Percentiles rank a stretch among this genome's conserved stretches.
These are phyloP conservation scores for Elaeis oleifera DNA, from an alignment of 202 grass and related monocot species.

Conservation along the genomic window DNA sequence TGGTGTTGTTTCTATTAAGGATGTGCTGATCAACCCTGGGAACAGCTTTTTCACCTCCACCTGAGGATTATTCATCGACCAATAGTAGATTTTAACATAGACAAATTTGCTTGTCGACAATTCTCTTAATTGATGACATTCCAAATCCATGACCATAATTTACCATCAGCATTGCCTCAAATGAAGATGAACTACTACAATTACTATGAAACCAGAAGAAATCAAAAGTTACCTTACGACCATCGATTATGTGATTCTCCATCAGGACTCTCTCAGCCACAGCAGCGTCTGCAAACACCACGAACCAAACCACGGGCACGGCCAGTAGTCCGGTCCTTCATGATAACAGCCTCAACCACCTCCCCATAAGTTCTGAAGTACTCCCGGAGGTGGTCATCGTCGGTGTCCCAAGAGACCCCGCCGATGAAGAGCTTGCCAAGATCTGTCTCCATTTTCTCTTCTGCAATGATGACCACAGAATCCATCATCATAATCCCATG, in stretches of 20 bases:
- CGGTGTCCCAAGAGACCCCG: slow-evolving; percentile 3
- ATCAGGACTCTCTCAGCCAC: slow-evolving; percentile 6
- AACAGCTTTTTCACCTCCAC: slow-evolving; percentile 12
- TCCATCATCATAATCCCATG: not conserved
- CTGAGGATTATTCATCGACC: not conserved
- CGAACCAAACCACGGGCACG: slow-evolving; percentile 8
- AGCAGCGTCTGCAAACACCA: slow-evolving; percentile 7
- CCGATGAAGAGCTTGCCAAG: slow-evolving; percentile 1
- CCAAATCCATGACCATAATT: too few species aligned
- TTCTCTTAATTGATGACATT: too few species aligned
- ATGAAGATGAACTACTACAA: too few species aligned
- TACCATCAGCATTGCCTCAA: too few species aligned
- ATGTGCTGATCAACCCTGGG: slow-evolving; percentile 6
- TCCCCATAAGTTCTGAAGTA: slow-evolving; percentile 2
- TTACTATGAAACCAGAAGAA: not conserved
- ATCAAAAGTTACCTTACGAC: not conserved
- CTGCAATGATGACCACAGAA: not conserved
- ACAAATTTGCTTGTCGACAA: too few species aligned
- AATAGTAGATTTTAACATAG: too few species aligned
- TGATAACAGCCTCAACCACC: slow-evolving; percentile 2
- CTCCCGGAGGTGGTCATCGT: slow-evolving; percentile 4
- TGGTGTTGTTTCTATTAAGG: slow-evolving; percentile 1
- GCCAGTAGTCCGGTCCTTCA: slow-evolving; percentile 6
- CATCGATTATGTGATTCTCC: slow-evolving; percentile 4
- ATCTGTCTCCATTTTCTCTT: slow-evolving; percentile 3